Base-by-base conservation (phyloP, 2,329 filamentous ascomycete genomes). In the Fusarium siculi region DNA sequence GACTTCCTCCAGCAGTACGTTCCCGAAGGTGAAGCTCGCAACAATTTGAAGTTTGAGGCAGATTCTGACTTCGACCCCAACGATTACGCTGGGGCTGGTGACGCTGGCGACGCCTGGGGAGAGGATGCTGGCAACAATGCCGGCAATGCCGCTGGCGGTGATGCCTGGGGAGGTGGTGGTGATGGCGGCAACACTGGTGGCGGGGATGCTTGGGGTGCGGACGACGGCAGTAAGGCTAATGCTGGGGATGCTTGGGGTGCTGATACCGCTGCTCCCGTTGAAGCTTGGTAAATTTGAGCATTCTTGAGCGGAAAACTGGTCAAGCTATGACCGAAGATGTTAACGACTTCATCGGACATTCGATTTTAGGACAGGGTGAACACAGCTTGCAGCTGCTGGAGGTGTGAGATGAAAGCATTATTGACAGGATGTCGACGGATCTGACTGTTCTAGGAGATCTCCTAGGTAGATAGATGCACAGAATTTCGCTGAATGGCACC, bases 1-100 rank as follows among this genome's bases (percentile, higher is more conserved):
- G 93, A 97, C 0, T 98, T 98, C 79, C 87, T 98, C 0, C 80
- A 92, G 73, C 73, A 85, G 2, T 90, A 89, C 79, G 83, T 90
- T 63, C 92, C 92, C 0, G 87, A 91, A 65, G 87, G 87, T 3
- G 84, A 82, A 0, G 82, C 84, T 2, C 79, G 80, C 0, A 77
- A 81, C 21, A 83, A 88, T 25, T 81, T 88, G 25, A 86, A 87
- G 73, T 89, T 89, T 53, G 88, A 90, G 75, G 86, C 85, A 1
- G 87, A 88, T 57, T 87, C 86, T 0, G 87, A 89, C 72, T 88
- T 84, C 42, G 87, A 89, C 52, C 82, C 80, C 2, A 77, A 81
- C 23, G 81, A 82, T 25, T 70, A 79, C 21, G 79, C 77, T 21
- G 81, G 77, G 12, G 75, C 66, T 46, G 76, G 65, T 4, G 76